A percentile compares a stretch with the other conserved stretches of the same genome.
Conservation (phyloP, 139 green algal genomes). For the Picochlorum sp. region DNA sequence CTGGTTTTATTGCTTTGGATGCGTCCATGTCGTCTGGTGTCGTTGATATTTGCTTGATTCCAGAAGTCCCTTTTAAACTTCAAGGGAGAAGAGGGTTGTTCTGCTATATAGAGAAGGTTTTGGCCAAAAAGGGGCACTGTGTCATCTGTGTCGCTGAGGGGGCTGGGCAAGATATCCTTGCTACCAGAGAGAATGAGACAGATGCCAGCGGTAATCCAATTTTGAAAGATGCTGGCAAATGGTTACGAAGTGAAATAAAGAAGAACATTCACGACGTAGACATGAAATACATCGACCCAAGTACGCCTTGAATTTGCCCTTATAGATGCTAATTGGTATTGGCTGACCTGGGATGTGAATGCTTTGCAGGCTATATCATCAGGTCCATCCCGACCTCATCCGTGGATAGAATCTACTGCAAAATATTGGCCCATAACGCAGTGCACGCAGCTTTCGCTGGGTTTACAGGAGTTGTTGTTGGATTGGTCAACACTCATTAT, state of each 20-base stretch:
- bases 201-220: conserved; percentile 61
- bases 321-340: background rate
- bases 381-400: conserved; percentile 78
- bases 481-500: conserved; percentile 95
- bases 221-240: conserved; percentile 58
- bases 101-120: conserved; percentile 61
- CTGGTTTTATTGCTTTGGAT: conserved; percentile 80
- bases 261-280: conserved; percentile 44
- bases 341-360: background rate
- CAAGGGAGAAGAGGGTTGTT: conserved; percentile 71
- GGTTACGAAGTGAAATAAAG: conserved; percentile 54
- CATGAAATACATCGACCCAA: conserved; percentile 63
- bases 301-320: background rate
- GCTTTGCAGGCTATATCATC: conserved; percentile 57
- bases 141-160: conserved; percentile 66
- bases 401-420: conserved; percentile 87
- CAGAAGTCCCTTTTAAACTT: conserved; percentile 84
- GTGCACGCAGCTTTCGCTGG: conserved; percentile 93
- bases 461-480: conserved; percentile 60
- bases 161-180: conserved; percentile 59
- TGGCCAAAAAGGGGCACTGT: conserved; percentile 74
- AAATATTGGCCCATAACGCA: conserved; percentile 85
- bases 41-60: conserved; percentile 75
- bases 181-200: conserved; percentile 15
- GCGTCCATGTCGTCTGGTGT: conserved; percentile 62